Evolutionary conservation across 2,329 filamentous ascomycete species (phyloP).

Genomic region (Ilyonectria robusta): DNA sequence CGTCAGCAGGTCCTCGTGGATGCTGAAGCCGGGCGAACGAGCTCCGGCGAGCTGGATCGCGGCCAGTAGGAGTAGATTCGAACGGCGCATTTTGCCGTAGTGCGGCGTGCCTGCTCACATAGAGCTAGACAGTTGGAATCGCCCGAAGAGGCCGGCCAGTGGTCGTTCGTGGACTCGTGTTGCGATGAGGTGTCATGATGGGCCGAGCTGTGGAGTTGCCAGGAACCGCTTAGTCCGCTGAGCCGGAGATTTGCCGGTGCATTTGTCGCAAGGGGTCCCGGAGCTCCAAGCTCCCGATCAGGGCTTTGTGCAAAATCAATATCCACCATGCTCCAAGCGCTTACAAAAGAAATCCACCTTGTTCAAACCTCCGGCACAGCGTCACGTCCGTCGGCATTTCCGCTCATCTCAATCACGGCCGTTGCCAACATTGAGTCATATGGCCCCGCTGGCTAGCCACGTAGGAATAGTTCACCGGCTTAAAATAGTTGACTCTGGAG

Average conservation of each 20-base stretch:
- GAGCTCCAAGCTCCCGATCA: slow-evolving; percentile 8
- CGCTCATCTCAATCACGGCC: background rate
- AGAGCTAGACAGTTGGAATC: slow-evolving; percentile 38
- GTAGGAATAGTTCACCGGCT: background rate
- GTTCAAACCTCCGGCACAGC: background rate
- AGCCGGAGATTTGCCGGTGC: slow-evolving; percentile 44
- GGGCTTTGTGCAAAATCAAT: slow-evolving; percentile 21
- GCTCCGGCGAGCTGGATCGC: slow-evolving; percentile 62
- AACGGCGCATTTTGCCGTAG: slow-evolving; percentile 65
- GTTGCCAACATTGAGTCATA: background rate
- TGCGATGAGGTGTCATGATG: slow-evolving; percentile 52
- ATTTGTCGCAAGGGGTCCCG: slow-evolving; percentile 17
- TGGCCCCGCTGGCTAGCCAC: too few relatives aligned
- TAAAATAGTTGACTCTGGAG: background rate
- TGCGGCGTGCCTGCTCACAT: slow-evolving; percentile 45
- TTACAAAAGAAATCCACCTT: slow-evolving; percentile 4
- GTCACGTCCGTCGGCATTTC: slow-evolving; percentile 2
- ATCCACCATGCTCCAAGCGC: slow-evolving; percentile 12
- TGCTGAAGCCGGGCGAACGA: slow-evolving; percentile 77
- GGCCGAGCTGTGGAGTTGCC: slow-evolving; percentile 39
- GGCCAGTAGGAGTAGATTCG: slow-evolving; percentile 61
- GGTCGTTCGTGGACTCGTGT: slow-evolving; percentile 35
- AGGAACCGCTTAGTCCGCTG: background rate
- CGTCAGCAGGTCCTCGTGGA: slow-evolving; percentile 89
- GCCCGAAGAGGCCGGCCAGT: slow-evolving; percentile 26